Evolutionary conservation across 345 rosid species (phyloP), one percentile per base, ranked within the genome.

Genomic region (Eucalyptus polybractea): DNA sequence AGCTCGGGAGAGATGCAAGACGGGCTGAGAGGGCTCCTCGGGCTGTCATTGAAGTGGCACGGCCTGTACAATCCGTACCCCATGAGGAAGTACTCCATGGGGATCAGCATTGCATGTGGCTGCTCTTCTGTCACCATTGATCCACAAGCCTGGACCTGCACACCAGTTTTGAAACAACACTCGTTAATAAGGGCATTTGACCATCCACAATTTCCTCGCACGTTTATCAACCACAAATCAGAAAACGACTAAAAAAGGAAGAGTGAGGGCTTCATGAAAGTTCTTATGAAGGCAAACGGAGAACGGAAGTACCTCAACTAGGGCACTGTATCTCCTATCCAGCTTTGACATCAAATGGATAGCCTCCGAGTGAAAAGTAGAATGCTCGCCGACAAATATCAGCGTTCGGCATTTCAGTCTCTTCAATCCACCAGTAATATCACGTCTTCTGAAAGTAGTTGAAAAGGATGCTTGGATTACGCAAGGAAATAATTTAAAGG

Each of bases 111-210:
- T 81, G 99, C 99, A 69, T 96, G 98, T 42, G 99, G 98, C 91
- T 97, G 99, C 93, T 97, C 99, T 90, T 98, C 99, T 31, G 99
- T 96, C 93, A 98, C 99, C 98, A 97, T 94, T 72, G 99, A 98
- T 90, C 99, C 99, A 92, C 99, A 97, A 86, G 97, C 95, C 92
- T 96, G 99, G 87, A 98, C 99, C 99, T 98, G 95, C 67, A 54
- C 47, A 31, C 19, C 25, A 17, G 60, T 22, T 65, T 45, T 29
- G 47, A 44, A 45, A 86, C 81, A 19, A 47, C 62, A 69, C 16
- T 25, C 17, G 50, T 86, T 58, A 45, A 42, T 62, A 76, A 21
- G 85, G 85, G 85, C 85, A 76, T 76, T 40, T 76, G 27, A 76
- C 85, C 85, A 40, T 40, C 47, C 15, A 21, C 85, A 22, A 2